Evolutionary conservation across 805 yeast genomes (phyloP).

Genomic region (Metschnikowia continentalis): DNA sequence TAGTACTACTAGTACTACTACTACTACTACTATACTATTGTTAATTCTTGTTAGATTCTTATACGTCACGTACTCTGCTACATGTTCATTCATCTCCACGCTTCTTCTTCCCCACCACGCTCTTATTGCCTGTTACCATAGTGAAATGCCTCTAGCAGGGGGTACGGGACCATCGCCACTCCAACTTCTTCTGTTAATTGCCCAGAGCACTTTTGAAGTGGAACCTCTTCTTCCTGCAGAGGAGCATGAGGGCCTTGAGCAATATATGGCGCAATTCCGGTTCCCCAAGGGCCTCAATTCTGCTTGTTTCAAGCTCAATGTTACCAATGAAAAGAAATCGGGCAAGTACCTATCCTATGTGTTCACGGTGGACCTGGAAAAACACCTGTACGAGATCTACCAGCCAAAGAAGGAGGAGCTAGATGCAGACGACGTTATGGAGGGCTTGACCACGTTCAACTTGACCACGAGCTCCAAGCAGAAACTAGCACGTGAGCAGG

Average conservation of each 20-base stretch:
- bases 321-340: slow-evolving; percentile 75
- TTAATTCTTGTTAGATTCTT: too few species aligned
- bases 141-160: slow-evolving; percentile 33
- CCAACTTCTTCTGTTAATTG: slow-evolving; percentile 60
- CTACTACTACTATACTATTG: too few species aligned
- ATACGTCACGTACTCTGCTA: too few species aligned
- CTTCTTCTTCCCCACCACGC: slow-evolving; percentile 34
- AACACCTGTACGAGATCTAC: slow-evolving; percentile 39
- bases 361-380: slow-evolving; percentile 47
- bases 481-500: slow-evolving; percentile 72
- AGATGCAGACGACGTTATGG: slow-evolving; percentile 49
- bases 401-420: slow-evolving; percentile 28
- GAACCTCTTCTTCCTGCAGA: slow-evolving; percentile 35
- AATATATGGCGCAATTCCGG: slow-evolving; percentile 33
- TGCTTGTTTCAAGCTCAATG: slow-evolving; percentile 39
- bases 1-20: too few species aligned
- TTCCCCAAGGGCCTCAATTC: slow-evolving; percentile 52
- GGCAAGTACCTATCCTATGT: slow-evolving; percentile 67
- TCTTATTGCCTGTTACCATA: slow-evolving; percentile 36
- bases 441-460: slow-evolving; percentile 84
- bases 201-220: slow-evolving; percentile 68
- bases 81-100: slow-evolving; percentile 49
- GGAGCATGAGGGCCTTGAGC: slow-evolving; percentile 44
- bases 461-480: slow-evolving; percentile 73
- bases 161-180: slow-evolving; percentile 46